phyloP scores from a whole-genome alignment of 441 rosid species.

The Populus tomentosa region DNA sequence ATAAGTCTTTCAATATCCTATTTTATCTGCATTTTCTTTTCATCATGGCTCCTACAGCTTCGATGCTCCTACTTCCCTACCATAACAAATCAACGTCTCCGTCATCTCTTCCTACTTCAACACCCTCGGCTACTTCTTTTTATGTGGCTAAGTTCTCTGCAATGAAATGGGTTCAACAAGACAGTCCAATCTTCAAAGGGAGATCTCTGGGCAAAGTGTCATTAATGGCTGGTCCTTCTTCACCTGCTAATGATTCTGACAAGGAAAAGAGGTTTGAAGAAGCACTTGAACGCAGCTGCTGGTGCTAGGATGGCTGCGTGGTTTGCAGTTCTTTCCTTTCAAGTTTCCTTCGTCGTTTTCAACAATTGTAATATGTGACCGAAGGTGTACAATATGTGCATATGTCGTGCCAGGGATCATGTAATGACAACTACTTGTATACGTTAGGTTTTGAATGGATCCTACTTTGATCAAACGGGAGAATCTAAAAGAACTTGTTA shows the following conservation, averaged over 20 bases:
- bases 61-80: constrained; percentile 6
- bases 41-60: constrained; percentile 1
- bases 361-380: not conserved
- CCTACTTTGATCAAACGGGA: not conserved
- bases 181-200: not conserved
- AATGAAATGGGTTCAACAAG: not conserved
- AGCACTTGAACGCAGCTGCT: not conserved
- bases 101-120: not conserved
- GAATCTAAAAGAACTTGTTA: not conserved
- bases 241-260: not conserved
- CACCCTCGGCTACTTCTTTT: not conserved
- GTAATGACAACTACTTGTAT: not conserved
- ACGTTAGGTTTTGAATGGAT: not conserved
- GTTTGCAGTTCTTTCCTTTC: not conserved
- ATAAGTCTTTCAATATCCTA: not conserved
- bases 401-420: not conserved
- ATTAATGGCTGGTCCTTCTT: not conserved
- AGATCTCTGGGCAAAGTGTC: not conserved
- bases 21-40: not conserved
- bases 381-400: not conserved
- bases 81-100: not conserved
- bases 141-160: not conserved
- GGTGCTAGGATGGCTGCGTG: not conserved
- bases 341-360: not conserved
- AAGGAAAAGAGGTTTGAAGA: not conserved